Evolutionary conservation across 495 filamentous ascomycete genomes (phyloP), one percentile per base, ranked within the genome.

Genomic region (Collariella sp.): DNA sequence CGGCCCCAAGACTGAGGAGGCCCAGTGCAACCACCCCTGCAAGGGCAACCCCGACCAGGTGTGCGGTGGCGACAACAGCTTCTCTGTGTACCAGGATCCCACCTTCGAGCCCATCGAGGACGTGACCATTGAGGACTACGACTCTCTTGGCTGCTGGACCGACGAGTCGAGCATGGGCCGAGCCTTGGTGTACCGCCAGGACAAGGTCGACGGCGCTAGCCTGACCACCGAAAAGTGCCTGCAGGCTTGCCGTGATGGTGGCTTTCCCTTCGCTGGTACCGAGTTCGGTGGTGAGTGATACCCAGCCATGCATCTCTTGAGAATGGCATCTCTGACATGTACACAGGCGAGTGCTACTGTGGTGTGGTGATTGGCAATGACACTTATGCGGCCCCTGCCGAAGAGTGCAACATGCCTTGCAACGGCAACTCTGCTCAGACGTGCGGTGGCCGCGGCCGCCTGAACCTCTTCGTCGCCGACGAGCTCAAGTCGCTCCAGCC

Each of bases 71-170:
- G 62, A 70, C 54, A 65, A 73, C 38, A 52, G 63, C 31, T 61
- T 79, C 46, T 79, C 73, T 19, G 56, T 80, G 52, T 81, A 73
- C 52, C 68, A 74, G 58, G 78, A 81, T 40, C 70, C 76, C 1
- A 81, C 76, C 20, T 81, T 76, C 59, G 63, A 65, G n/a, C 60
- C 71, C 33, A 56, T 68, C 31, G 63, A 71, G 22, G 58, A 66
- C 24, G 68, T 65, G 46, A 66, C 58, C 9, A 61, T 76, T 16
- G 62, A 60, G 23, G 75, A 79, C 59, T 81, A 79, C 58, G 53
- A 58, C 29, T 58, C 68, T 33, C 58, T 81, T n/a, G 80, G 80
- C 46, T 83, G 80, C 60, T 82, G 74, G 59, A 77, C 76, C 24
- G 80, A 82, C 48, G 72, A 78, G 50, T 67, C 71, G 0, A 55